Percentiles rank a stretch among this genome's conserved stretches.
Evolutionary conservation across 306 rosid genomes (phyloP).

Genomic region (Hippophae tibetana): DNA sequence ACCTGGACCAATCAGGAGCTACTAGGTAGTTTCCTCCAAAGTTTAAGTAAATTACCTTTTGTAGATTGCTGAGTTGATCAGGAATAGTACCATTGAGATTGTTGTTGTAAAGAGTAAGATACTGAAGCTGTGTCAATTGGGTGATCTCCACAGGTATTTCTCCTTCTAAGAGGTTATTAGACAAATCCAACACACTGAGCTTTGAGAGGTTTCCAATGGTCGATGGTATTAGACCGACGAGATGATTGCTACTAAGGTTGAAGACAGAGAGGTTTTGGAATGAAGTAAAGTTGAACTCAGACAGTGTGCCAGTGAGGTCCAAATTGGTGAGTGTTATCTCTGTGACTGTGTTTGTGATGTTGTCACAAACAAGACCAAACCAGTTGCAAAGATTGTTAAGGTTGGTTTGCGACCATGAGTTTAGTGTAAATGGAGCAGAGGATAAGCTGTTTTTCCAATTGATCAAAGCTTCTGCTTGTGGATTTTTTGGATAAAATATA

Average conservation of each 20-base stretch:
- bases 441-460: slow-evolving; percentile 42
- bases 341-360: slow-evolving; percentile 24
- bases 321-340: slow-evolving; percentile 27
- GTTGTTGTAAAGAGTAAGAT: slow-evolving; percentile 30
- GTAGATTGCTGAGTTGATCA: slow-evolving; percentile 41
- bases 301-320: slow-evolving; percentile 29
- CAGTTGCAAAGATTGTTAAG: slow-evolving; percentile 45
- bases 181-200: slow-evolving; percentile 40
- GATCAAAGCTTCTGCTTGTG: slow-evolving; percentile 57
- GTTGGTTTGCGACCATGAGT: slow-evolving; percentile 51
- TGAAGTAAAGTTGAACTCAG: slow-evolving; percentile 28
- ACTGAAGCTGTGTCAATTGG: slow-evolving; percentile 35
- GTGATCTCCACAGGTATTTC: slow-evolving; percentile 41
- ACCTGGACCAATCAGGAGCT: slow-evolving; percentile 35
- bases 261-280: slow-evolving; percentile 35
- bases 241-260: slow-evolving; percentile 32
- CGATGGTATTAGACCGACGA: slow-evolving; percentile 42
- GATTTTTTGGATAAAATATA: slow-evolving; percentile 22
- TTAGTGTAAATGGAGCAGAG: slow-evolving; percentile 19
- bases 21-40: slow-evolving; percentile 35
- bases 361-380: slow-evolving; percentile 41
- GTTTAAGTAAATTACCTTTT: slow-evolving; percentile 43
- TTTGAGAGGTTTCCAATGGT: slow-evolving; percentile 38
- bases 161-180: slow-evolving; percentile 23
- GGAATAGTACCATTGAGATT: slow-evolving; percentile 36